Percentiles rank a stretch among this genome's conserved stretches.
phyloP scores from a whole-genome alignment of 257 asterid species.

The Solanum commersonii region DNA sequence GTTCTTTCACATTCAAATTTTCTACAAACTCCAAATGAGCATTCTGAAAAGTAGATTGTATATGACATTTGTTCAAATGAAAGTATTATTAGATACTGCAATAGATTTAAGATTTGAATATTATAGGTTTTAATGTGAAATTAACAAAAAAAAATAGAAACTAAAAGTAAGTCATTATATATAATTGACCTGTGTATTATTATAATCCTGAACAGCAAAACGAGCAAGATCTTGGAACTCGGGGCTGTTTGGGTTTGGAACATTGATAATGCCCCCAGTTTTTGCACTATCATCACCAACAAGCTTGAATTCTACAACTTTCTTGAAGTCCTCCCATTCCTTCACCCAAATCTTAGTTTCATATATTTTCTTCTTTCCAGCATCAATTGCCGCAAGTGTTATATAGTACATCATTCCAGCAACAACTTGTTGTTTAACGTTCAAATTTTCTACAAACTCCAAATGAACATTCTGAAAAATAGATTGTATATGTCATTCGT shows the following conservation, averaged over 20 bases:
- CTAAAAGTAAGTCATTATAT: no score
- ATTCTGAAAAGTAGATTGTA: no score
- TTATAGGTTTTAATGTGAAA: no score
- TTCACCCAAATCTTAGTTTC: conserved; percentile 4
- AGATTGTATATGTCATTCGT: no score
- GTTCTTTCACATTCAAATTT: no score
- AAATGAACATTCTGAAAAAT: neutral
- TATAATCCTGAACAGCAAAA: neutral
- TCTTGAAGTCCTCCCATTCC: conserved; percentile 3
- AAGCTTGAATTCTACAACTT: neutral
- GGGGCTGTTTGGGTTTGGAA: neutral
- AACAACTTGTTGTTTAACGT: neutral
- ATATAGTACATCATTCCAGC: neutral
- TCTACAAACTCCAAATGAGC: no score
- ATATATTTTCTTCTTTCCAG: neutral
- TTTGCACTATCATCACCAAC: neutral
- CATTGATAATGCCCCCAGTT: neutral
- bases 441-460: neutral
- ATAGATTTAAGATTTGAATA: no score
- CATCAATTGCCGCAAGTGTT: neutral
- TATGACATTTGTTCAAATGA: no score
- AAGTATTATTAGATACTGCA: no score
- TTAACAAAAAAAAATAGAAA: no score
- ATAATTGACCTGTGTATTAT: neutral
- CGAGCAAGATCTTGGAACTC: conserved; percentile 3